Evolutionary conservation across 2,329 filamentous ascomycete species (phyloP), one percentile per base, ranked within the genome.

Genomic region (Claviceps monticola): DNA sequence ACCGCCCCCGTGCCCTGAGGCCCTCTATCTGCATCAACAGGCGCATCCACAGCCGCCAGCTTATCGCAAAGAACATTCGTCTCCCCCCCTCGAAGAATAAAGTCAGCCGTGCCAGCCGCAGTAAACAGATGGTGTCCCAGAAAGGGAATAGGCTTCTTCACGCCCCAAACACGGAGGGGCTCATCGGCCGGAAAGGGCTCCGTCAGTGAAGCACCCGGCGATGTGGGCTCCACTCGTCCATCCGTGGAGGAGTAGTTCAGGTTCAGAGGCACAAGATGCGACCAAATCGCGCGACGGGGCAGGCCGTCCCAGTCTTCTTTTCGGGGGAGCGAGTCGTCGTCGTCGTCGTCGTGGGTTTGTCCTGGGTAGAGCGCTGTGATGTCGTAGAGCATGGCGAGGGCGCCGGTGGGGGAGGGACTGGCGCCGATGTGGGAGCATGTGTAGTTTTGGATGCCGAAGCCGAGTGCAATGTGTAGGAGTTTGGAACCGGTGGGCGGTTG

Each of bases 121-220:
- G 75, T 75, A 71, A 88, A 88, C 74, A 73, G 85, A 72, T 88
- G 84, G 59, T 79, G 74, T 34, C 84, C 84, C 14, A 82, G 62
- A 58, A 74, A 72, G 48, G 67, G 65, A 5, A 76, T 53, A 2
- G 61, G 56, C 50, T 62, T 34, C 29, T 34, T 62, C 5, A 63
- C 53, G 37, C 73, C 60, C 9, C 59, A 55, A 50, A 80, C 63
- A 50, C 67, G 58, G 3, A 69, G 64, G 21, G 68, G 60, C 2
- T 66, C 64, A 29, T 67, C 62, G 21, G 65, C 56, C 44, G 67
- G 65, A 57, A 77, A 77, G 2, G 76, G 73, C n/a, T 68, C 58
- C 6, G 68, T 60, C 48, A 68, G 62, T n/a, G 70, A 68, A 42
- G 74, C 73, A 49, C 70, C 71, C 53, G 67, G 68, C 26, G 59